Percentiles rank a stretch among this genome's conserved stretches.
phyloP scores from a whole-genome alignment of 2,329 filamentous ascomycete genomes.

The Aspergillus sp. region DNA sequence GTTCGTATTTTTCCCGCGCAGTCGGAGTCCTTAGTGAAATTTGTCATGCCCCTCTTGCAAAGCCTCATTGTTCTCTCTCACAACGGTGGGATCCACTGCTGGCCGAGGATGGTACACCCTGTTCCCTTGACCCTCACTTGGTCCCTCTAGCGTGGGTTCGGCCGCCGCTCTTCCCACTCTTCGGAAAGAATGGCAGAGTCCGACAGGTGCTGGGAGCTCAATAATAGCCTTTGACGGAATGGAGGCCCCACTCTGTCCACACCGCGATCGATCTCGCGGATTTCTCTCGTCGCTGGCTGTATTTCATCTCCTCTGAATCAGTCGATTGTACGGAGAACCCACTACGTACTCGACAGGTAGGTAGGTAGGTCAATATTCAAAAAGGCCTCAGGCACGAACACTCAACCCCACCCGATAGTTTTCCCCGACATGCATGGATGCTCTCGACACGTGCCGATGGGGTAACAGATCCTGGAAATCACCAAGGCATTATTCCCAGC shows the following conservation, averaged over 20 bases:
- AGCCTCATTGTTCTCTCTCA: not conserved
- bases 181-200: not conserved
- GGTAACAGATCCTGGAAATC: not conserved
- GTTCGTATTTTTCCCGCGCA: no score
- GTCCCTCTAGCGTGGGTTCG: not conserved
- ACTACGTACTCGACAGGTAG: no score
- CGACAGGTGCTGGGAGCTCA: conserved; percentile 1
- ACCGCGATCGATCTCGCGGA: no score
- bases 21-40: no score
- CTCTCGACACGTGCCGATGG: not conserved
- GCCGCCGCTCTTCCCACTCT: not conserved
- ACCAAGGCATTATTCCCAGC: not conserved
- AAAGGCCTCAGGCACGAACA: no score
- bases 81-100: not conserved
- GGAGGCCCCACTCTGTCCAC: no score
- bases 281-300: no score
- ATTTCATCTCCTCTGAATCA: no score
- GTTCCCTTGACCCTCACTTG: not conserved
- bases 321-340: no score
- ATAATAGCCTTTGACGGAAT: not conserved
- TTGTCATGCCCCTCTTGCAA: not conserved
- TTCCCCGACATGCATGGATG: not conserved
- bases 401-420: no score
- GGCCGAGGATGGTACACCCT: not conserved
- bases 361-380: no score